Percentiles rank a stretch among this genome's conserved stretches.
These are phyloP conservation scores for Cercis canadensis DNA, from an alignment of 306 rosid genomes.

Conservation along the genomic window DNA sequence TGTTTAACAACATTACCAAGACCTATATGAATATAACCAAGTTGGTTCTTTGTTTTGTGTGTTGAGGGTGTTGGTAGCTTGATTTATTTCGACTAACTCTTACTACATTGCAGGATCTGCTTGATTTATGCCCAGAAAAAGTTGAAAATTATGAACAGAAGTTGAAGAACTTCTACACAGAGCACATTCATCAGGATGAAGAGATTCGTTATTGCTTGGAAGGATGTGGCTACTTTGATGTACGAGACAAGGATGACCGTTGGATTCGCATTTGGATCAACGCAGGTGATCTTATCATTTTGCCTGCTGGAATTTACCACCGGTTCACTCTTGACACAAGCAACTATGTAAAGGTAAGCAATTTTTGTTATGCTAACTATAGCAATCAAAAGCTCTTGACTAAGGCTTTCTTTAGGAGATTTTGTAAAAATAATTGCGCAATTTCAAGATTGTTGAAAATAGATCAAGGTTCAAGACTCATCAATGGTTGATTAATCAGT, in stretches of 20 bases:
- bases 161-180: conserved; percentile 88
- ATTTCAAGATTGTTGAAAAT: not conserved
- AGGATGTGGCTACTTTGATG: conserved; percentile 90
- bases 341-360: conserved; percentile 75
- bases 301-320: conserved; percentile 97
- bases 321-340: conserved; percentile 83
- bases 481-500: conserved; percentile 2
- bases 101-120: conserved; percentile 62
- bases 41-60: not conserved
- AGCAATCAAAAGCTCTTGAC: not conserved
- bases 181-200: conserved; percentile 94
- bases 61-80: not conserved
- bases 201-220: conserved; percentile 90
- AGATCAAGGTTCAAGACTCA: not conserved
- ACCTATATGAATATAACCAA: not conserved
- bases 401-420: not conserved
- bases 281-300: conserved; percentile 89
- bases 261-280: conserved; percentile 91
- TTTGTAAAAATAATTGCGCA: not conserved
- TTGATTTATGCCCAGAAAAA: conserved; percentile 80
- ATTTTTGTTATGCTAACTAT: conserved; percentile 5
- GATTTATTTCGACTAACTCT: conserved; percentile 4
- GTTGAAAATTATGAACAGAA: conserved; percentile 77
- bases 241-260: conserved; percentile 72
- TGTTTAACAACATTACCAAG: not conserved